Evolutionary conservation across 345 rosid genomes (phyloP).

Genomic region (Sisymbrium irio): DNA sequence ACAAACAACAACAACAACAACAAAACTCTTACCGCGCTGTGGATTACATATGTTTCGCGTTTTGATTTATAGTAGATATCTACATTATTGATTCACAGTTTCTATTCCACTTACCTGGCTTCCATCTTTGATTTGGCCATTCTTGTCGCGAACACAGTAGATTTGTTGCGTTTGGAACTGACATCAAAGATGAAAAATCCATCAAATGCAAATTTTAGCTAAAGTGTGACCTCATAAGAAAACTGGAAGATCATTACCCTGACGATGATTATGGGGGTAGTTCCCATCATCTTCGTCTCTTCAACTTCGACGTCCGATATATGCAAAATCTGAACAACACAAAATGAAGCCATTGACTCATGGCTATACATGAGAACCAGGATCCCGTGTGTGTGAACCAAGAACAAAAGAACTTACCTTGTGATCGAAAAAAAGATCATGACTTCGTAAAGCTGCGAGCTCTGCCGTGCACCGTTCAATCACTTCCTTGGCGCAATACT

Average conservation of each 20-base stretch:
- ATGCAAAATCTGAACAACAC: constrained; percentile 75
- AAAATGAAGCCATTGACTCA: constrained; percentile 4
- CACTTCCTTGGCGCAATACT: constrained; percentile 81
- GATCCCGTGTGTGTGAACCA: neutral
- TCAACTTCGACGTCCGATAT: constrained; percentile 79
- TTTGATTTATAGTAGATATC: neutral
- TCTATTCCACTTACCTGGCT: constrained; percentile 51
- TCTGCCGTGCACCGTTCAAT: constrained; percentile 77
- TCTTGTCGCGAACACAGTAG: constrained; percentile 67
- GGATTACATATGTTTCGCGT: neutral
- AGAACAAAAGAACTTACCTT: constrained; percentile 48
- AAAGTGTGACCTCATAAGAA: neutral
- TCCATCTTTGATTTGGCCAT: constrained; percentile 81
- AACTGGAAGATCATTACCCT: constrained; percentile 44
- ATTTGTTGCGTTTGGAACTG: constrained; percentile 94
- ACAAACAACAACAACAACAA: neutral
- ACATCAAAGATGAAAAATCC: constrained; percentile 23
- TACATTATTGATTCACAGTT: neutral
- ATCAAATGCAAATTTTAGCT: constrained; percentile 10
- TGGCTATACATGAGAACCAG: neutral
- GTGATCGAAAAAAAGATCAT: constrained; percentile 75
- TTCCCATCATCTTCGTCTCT: constrained; percentile 96
- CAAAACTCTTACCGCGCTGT: neutral
- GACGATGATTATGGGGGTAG: constrained; percentile 66
- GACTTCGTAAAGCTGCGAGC: constrained; percentile 57